phyloP scores from a whole-genome alignment of 345 rosid genomes.

The Capsella bursapastoris region DNA sequence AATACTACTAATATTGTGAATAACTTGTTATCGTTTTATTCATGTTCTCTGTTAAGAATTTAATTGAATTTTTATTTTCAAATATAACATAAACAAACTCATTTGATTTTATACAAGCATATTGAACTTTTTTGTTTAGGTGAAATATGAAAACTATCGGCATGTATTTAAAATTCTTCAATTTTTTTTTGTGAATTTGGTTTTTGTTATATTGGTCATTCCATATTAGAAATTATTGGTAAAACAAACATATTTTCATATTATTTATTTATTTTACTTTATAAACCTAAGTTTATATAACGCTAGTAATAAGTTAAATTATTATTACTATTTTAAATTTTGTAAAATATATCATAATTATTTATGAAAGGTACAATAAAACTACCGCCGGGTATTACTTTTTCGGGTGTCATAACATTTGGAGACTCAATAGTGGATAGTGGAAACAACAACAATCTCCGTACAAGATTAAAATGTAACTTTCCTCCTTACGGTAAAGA shows the following conservation, averaged over 20 bases:
- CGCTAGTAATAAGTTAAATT: background rate
- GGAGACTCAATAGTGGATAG: constrained; percentile 37
- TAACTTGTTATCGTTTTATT: too few relatives aligned
- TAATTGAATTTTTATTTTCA: too few relatives aligned
- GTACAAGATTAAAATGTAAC: constrained; percentile 25
- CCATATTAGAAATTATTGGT: background rate
- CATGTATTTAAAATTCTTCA: background rate
- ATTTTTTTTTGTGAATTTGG: background rate
- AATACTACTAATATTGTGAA: background rate
- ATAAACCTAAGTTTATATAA: background rate
- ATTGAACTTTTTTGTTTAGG: background rate
- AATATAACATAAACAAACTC: background rate
- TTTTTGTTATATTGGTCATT: background rate
- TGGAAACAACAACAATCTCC: constrained; percentile 34
- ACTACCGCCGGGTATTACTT: constrained; percentile 5
- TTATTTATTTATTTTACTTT: too few relatives aligned
- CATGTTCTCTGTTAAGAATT: background rate
- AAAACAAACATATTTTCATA: background rate
- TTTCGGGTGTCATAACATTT: constrained; percentile 26
- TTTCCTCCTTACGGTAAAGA: constrained; percentile 22
- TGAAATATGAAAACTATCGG: background rate
- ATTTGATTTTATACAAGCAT: background rate
- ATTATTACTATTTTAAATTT: background rate
- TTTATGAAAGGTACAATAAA: constrained; percentile 4
- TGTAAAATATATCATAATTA: background rate